phyloP scores from a whole-genome alignment of 176 grass and related monocot genomes.

The Phragmites australis region DNA sequence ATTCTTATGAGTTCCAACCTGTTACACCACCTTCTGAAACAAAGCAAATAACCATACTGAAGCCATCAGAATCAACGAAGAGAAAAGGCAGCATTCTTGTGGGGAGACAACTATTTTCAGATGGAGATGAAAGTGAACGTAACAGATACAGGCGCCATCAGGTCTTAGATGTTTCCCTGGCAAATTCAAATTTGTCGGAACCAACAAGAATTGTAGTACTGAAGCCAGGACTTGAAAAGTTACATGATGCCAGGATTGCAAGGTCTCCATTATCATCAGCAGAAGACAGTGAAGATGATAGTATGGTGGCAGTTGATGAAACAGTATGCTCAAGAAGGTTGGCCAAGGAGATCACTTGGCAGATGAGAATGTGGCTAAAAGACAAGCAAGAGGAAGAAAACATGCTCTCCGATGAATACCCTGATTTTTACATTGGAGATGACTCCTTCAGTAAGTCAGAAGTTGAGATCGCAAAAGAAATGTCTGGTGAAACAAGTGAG shows the following conservation, averaged over 20 bases:
- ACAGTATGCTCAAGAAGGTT: slow-evolving; percentile 47
- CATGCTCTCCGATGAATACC: slow-evolving; percentile 41
- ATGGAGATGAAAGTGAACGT: slow-evolving; percentile 44
- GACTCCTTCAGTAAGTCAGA: slow-evolving; percentile 70
- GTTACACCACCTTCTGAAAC: slow-evolving; percentile 52
- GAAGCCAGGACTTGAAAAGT: slow-evolving; percentile 62
- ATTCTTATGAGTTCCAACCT: slow-evolving; percentile 44
- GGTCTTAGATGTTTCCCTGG: slow-evolving; percentile 39
- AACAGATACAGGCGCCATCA: slow-evolving; percentile 41
- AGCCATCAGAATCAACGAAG: slow-evolving; percentile 67
- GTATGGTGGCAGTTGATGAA: slow-evolving; percentile 49
- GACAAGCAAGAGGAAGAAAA: slow-evolving; percentile 45
- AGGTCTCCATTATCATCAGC: slow-evolving; percentile 34
- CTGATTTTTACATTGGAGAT: slow-evolving; percentile 50
- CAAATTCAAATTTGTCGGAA: slow-evolving; percentile 54
- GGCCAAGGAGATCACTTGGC: slow-evolving; percentile 59
- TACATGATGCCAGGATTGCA: slow-evolving; percentile 38
- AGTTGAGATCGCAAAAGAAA: slow-evolving; percentile 63
- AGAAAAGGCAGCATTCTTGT: slow-evolving; percentile 41
- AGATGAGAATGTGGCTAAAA: slow-evolving; percentile 61
- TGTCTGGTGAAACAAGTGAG: slow-evolving; percentile 58
- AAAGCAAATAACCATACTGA: slow-evolving; percentile 87
- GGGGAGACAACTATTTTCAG: slow-evolving; percentile 53
- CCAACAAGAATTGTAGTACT: slow-evolving; percentile 94
- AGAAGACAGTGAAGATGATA: slow-evolving; percentile 49